Percentiles rank a stretch among this genome's conserved stretches.
phyloP scores from a whole-genome alignment of 805 yeast species.

The Ogataea neopini region DNA sequence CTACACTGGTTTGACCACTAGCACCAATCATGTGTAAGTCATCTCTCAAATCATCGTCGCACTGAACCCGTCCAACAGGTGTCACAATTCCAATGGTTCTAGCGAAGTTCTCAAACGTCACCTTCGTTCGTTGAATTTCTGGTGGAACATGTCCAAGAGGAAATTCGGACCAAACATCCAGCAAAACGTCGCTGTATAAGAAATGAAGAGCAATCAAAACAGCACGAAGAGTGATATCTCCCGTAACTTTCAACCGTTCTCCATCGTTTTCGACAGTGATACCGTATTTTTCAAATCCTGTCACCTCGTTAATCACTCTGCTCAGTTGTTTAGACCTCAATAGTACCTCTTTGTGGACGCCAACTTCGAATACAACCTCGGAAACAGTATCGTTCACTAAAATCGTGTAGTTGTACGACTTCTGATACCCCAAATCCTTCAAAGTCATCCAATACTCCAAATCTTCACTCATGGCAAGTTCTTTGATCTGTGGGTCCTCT shows the following conservation, averaged over 20 bases:
- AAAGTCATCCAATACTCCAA: slow-evolving; percentile 27
- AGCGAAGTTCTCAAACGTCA: slow-evolving; percentile 31
- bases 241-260: slow-evolving; percentile 19
- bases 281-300: slow-evolving; percentile 16
- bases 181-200: slow-evolving; percentile 48
- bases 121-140: slow-evolving; percentile 33
- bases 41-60: slow-evolving; percentile 20
- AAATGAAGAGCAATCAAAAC: slow-evolving; percentile 47
- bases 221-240: slow-evolving; percentile 27
- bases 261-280: slow-evolving; percentile 8
- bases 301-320: background rate
- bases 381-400: slow-evolving; percentile 14
- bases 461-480: slow-evolving; percentile 38
- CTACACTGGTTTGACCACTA: slow-evolving; percentile 37
- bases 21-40: slow-evolving; percentile 20
- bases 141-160: slow-evolving; percentile 33
- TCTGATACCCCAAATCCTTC: slow-evolving; percentile 16
- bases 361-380: slow-evolving; percentile 10
- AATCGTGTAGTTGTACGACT: slow-evolving; percentile 19
- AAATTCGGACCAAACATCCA: slow-evolving; percentile 49
- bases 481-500: slow-evolving; percentile 24
- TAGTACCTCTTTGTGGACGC: slow-evolving; percentile 21
- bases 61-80: slow-evolving; percentile 30
- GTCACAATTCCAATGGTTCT: slow-evolving; percentile 29
- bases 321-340: slow-evolving; percentile 13